Base-by-base conservation (phyloP, 805 yeast genomes). In the Saccharomycopsis sp. region DNA sequence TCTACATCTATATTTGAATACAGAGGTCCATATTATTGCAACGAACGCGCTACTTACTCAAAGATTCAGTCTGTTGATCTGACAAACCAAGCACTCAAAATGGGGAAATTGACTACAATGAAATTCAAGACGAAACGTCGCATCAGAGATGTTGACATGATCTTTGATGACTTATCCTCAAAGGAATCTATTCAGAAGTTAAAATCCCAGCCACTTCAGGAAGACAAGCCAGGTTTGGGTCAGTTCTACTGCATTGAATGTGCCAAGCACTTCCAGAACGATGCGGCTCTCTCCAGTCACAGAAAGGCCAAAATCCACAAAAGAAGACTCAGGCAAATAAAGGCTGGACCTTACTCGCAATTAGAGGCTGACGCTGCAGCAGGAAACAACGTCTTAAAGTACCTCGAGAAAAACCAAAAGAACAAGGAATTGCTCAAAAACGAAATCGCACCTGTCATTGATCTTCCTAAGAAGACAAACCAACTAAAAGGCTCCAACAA, bases 201-300 rank as follows among this genome's bases (percentile, higher is more conserved):
- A 58, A 80, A 88, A 68, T 84, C 87, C 68, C 98, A 92, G 71
- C 87, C 89, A 3, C 71, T 88, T 57, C 97, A 92, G 71, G 98
- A 92, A 73, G 82, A 84, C 50, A 85, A 86, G 68, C 91, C 97
- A 0, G 99, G 99, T 1, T 74, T 94, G 63, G 99, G 97, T 15
- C 98, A 94, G 72, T 86, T 82, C 71, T 94, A 89, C 71, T 94
- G 98, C 72, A 79, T 94, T 56, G 96, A 91, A 63, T 94, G 99
- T 77, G 95, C 96, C 53, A 88, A 86, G 69, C 90, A 94, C 71
- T 90, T 83, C 67, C 97, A 91, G 69, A 84, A 85, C 58, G 90
- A 87, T 51, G 70, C 72, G 34, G 87, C 96, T 5, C 76, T 89
- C 57, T 82, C 81, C 60, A 77, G 84, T 14, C 99, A 94, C 73